These are phyloP conservation scores for Hippophae tibetana DNA, from an alignment of 306 rosid genomes.

Conservation along the genomic window DNA sequence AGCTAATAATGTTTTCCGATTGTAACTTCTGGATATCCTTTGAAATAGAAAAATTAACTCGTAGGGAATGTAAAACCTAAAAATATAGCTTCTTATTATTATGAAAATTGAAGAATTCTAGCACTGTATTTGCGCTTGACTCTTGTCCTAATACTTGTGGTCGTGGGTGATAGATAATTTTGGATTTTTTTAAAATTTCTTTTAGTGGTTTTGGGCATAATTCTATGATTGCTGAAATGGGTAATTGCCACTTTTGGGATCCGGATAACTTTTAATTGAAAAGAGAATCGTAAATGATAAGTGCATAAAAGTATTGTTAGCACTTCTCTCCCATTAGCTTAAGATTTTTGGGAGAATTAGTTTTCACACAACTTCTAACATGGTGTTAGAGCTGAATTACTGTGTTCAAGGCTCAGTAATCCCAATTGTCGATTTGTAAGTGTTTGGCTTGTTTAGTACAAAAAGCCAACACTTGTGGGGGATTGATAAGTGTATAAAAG, in stretches of 20 bases:
- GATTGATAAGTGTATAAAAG: too few species aligned
- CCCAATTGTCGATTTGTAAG: too few species aligned
- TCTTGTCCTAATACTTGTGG: background rate
- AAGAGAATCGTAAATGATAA: too few species aligned
- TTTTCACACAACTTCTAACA: too few species aligned
- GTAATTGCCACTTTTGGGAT: slow-evolving; percentile 10
- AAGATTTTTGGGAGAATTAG: too few species aligned
- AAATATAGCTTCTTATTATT: slow-evolving; percentile 18
- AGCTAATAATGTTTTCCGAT: slow-evolving; percentile 7
- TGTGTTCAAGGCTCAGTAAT: too few species aligned
- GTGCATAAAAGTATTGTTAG: too few species aligned
- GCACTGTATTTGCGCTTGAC: slow-evolving; percentile 7
- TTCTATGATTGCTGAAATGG: slow-evolving; percentile 18
- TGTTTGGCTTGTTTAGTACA: too few species aligned
- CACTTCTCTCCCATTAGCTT: too few species aligned
- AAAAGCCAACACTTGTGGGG: too few species aligned
- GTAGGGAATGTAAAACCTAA: slow-evolving; percentile 14
- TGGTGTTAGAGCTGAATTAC: too few species aligned
- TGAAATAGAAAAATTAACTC: slow-evolving; percentile 12
- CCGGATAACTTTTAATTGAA: too few species aligned
- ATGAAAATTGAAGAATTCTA: slow-evolving; percentile 4
- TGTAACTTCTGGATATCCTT: slow-evolving; percentile 15
- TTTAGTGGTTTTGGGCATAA: slow-evolving; percentile 17
- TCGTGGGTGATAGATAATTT: slow-evolving; percentile 12
- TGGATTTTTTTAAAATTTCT: slow-evolving; percentile 7